Evolutionary conservation across 2,329 filamentous ascomycete genomes (phyloP).

Genomic region (Fusarium buharicum): DNA sequence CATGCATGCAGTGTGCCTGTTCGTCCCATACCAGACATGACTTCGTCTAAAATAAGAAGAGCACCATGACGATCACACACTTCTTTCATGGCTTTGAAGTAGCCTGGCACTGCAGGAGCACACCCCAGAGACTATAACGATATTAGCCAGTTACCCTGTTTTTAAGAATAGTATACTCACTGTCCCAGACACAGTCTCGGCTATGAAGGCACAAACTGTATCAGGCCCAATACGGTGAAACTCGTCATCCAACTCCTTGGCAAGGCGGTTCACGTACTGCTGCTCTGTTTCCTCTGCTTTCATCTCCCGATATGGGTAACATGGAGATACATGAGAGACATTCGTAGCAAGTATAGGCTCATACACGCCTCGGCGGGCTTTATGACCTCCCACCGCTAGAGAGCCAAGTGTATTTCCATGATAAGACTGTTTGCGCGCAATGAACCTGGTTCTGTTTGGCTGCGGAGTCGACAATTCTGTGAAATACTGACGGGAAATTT

Average conservation of each 20-base stretch:
- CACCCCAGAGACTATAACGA: constrained; percentile 29
- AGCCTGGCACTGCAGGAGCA: constrained; percentile 52
- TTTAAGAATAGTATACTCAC: not conserved
- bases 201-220: constrained; percentile 37
- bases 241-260: constrained; percentile 33
- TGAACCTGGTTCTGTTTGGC: constrained; percentile 24
- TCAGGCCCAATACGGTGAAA: constrained; percentile 27
- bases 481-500: constrained; percentile 37
- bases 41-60: constrained; percentile 66
- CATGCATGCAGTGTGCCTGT: constrained; percentile 71
- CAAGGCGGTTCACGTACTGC: constrained; percentile 26
- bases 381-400: constrained; percentile 19
- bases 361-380: constrained; percentile 42
- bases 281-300: constrained; percentile 42
- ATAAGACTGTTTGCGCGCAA: constrained; percentile 32
- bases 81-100: constrained; percentile 61
- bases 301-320: constrained; percentile 43
- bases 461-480: constrained; percentile 31
- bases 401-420: constrained; percentile 37
- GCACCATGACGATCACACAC: constrained; percentile 67
- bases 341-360: constrained; percentile 40
- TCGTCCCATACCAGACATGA: constrained; percentile 77
- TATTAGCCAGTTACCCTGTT: rapidly evolving
- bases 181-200: constrained; percentile 38
- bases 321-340: constrained; percentile 46